Percentiles rank a stretch among this genome's conserved stretches.
These are phyloP conservation scores for Athelia psychrophila DNA, from an alignment of 1,284 basidiomycete species.

Conservation along the genomic window DNA sequence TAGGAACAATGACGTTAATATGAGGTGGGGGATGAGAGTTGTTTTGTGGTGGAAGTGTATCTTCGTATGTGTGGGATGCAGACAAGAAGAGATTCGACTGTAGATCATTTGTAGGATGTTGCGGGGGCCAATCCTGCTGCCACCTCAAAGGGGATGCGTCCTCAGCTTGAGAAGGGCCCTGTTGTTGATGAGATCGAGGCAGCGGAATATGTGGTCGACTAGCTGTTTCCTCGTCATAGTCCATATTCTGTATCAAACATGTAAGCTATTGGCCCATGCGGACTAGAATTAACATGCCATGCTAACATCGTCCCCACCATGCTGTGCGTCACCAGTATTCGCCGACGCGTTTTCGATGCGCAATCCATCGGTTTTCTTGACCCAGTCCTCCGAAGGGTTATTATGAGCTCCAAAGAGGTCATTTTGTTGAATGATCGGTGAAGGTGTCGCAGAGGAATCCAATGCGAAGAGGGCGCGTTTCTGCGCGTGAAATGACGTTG, in stretches of 20 bases:
- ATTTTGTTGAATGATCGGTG: conserved; percentile 11
- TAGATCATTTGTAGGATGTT: conserved; percentile 6
- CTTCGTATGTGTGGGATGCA: conserved; percentile 2
- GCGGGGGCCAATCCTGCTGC: not conserved
- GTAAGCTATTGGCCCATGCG: not conserved
- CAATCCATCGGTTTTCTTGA: conserved; percentile 56
- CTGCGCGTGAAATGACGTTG: conserved; percentile 28
- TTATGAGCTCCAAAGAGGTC: conserved; percentile 6
- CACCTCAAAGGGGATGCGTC: not conserved
- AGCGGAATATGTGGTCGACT: not conserved
- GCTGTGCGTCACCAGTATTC: conserved; percentile 9
- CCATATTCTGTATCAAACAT: not conserved
- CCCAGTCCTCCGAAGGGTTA: conserved; percentile 59
- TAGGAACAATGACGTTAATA: conserved; percentile 37
- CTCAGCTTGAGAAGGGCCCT: not conserved
- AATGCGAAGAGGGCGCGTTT: conserved; percentile 52
- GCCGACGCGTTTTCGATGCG: conserved; percentile 53
- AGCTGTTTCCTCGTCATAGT: not conserved
- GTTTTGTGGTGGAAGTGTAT: not conserved
- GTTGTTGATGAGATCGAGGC: not conserved
- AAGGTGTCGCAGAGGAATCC: conserved; percentile 14
- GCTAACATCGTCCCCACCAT: conserved; percentile 20
- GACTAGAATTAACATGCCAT: conserved; percentile 15
- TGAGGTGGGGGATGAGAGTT: conserved; percentile 14
- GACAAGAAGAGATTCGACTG: conserved; percentile 8